Evolutionary conservation across 345 rosid species (phyloP).

Genomic region (Jatropha curcas): DNA sequence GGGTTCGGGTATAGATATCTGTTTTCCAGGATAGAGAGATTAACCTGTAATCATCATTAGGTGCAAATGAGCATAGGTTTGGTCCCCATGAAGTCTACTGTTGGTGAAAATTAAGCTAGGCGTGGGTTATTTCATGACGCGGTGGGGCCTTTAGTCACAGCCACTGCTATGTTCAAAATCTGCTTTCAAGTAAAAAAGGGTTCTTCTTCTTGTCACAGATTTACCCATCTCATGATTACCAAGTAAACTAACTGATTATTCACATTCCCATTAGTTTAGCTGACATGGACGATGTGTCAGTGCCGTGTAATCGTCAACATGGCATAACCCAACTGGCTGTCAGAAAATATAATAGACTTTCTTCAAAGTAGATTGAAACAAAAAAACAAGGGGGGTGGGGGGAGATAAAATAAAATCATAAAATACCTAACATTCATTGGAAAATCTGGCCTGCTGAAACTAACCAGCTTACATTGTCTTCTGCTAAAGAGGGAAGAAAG

Average conservation of each 20-base stretch:
- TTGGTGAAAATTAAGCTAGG: neutral
- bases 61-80: neutral
- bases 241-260: slow-evolving; percentile 16
- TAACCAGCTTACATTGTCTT: slow-evolving; percentile 38
- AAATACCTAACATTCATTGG: slow-evolving; percentile 25
- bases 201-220: slow-evolving; percentile 7
- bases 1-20: too few species aligned
- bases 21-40: too few species aligned
- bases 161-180: slow-evolving; percentile 7
- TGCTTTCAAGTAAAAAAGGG: slow-evolving; percentile 17
- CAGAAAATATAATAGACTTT: neutral
- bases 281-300: slow-evolving; percentile 20
- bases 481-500: slow-evolving; percentile 35
- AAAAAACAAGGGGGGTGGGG: neutral
- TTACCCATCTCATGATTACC: slow-evolving; percentile 10
- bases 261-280: slow-evolving; percentile 8
- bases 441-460: slow-evolving; percentile 35
- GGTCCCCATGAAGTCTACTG: slow-evolving; percentile 1
- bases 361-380: neutral
- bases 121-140: neutral
- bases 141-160: slow-evolving; percentile 17
- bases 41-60: neutral
- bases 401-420: neutral
- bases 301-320: slow-evolving; percentile 7
- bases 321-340: slow-evolving; percentile 13